These are phyloP conservation scores for Thraustochytrium sp. DNA, from an alignment of 352 stramenopile species.

Conservation along the genomic window DNA sequence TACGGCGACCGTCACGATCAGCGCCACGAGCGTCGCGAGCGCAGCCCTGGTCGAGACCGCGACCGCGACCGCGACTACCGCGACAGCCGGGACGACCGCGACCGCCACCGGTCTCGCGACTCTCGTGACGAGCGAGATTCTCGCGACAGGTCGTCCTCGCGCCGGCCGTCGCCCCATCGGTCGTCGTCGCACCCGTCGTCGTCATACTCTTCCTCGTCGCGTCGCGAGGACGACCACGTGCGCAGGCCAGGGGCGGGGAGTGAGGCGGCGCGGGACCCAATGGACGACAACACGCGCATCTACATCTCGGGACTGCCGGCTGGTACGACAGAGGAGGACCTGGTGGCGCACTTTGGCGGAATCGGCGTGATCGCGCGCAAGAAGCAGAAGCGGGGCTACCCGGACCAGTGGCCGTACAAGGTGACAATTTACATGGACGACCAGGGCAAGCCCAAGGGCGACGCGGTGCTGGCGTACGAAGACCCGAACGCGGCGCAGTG, in stretches of 20 bases:
- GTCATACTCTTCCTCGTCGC: too few species aligned
- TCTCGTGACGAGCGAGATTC: background rate
- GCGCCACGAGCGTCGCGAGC: too few species aligned
- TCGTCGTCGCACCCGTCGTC: too few species aligned
- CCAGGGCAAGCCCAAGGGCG: constrained; percentile 64
- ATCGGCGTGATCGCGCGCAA: constrained; percentile 69
- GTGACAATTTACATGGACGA: constrained; percentile 78
- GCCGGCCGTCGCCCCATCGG: too few species aligned
- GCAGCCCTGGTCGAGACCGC: background rate
- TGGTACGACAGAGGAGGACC: constrained; percentile 66
- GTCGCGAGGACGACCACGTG: too few species aligned
- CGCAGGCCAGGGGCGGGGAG: background rate
- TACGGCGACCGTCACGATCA: background rate
- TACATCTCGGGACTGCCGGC: constrained; percentile 74
- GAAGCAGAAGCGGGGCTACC: constrained; percentile 76
- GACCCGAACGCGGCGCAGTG: constrained; percentile 70
- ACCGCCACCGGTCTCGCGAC: background rate
- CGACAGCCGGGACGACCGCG: background rate
- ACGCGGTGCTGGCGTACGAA: constrained; percentile 74
- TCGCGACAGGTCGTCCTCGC: too few species aligned
- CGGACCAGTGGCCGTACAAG: constrained; percentile 78
- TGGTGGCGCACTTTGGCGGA: constrained; percentile 73
- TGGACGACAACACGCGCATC: constrained; percentile 57
- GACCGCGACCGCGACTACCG: background rate
- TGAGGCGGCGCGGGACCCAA: background rate